These are phyloP conservation scores for Saturnispora galanensis DNA, from an alignment of 805 yeast species.

Conservation along the genomic window DNA sequence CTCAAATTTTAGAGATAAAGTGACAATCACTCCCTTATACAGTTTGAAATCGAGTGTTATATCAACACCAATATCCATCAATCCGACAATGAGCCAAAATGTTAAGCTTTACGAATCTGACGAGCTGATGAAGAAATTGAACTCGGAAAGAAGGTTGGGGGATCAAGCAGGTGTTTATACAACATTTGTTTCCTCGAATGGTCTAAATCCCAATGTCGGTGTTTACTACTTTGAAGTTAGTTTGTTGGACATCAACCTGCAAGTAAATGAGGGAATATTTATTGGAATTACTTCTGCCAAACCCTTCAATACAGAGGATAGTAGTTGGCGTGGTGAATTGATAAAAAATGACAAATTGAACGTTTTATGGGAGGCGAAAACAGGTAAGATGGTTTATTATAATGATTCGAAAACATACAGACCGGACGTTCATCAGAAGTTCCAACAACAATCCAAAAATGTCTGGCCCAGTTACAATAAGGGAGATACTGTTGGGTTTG, in stretches of 20 bases:
- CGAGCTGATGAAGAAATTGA: slow-evolving; percentile 2
- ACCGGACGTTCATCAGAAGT: not conserved
- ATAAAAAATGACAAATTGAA: slow-evolving; percentile 3
- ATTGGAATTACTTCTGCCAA: not conserved
- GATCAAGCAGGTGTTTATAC: slow-evolving; percentile 3
- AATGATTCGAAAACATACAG: slow-evolving; percentile 24
- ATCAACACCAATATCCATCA: not conserved
- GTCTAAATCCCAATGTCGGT: not conserved
- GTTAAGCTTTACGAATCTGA: slow-evolving; percentile 1
- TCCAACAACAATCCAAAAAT: not conserved
- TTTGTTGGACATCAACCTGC: not conserved
- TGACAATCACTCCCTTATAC: slow-evolving; percentile 2
- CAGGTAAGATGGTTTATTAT: slow-evolving; percentile 35
- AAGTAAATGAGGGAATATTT: slow-evolving; percentile 4
- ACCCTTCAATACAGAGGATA: not conserved
- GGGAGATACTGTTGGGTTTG: slow-evolving; percentile 73
- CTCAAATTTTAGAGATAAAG: slow-evolving; percentile 1
- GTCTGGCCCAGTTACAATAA: slow-evolving; percentile 36
- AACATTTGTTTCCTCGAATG: slow-evolving; percentile 1
- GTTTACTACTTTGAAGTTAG: slow-evolving; percentile 5
- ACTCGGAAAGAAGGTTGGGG: slow-evolving; percentile 1
- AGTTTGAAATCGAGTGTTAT: slow-evolving; percentile 4
- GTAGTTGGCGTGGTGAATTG: slow-evolving; percentile 4
- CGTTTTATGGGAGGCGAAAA: slow-evolving; percentile 46
- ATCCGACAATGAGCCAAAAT: slow-evolving; percentile 1